These are phyloP conservation scores for Trapa incisa DNA, from an alignment of 345 rosid genomes.

Conservation along the genomic window DNA sequence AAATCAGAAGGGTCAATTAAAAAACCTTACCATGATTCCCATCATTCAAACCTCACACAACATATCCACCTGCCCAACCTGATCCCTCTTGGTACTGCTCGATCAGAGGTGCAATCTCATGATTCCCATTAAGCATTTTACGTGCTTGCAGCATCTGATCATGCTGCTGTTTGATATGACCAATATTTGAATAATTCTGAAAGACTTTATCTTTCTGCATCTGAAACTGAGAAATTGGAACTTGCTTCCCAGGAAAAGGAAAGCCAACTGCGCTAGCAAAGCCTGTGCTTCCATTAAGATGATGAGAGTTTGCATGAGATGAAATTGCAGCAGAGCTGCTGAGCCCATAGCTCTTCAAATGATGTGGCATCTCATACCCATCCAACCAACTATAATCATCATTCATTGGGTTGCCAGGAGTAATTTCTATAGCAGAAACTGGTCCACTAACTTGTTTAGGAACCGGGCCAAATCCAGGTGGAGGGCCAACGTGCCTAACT, in stretches of 20 bases:
- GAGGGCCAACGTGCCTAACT: slow-evolving; percentile 76
- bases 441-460: slow-evolving; percentile 45
- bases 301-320: slow-evolving; percentile 40
- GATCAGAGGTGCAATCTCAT: slow-evolving; percentile 43
- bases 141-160: slow-evolving; percentile 28
- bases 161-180: slow-evolving; percentile 31
- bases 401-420: slow-evolving; percentile 12
- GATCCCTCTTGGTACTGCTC: slow-evolving; percentile 69
- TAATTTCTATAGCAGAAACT: slow-evolving; percentile 13
- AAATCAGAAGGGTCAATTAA: slow-evolving; percentile 7
- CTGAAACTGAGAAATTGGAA: slow-evolving; percentile 35
- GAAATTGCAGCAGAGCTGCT: slow-evolving; percentile 27
- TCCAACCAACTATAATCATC: slow-evolving; percentile 99
- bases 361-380: slow-evolving; percentile 64
- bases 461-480: slow-evolving; percentile 73
- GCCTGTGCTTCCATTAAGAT: slow-evolving; percentile 24
- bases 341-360: slow-evolving; percentile 31
- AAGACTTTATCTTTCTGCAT: slow-evolving; percentile 35
- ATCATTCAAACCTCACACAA: slow-evolving; percentile 63
- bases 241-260: slow-evolving; percentile 85
- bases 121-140: slow-evolving; percentile 33
- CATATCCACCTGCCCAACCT: slow-evolving; percentile 54
- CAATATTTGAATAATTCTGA: slow-evolving; percentile 37
- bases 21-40: slow-evolving; percentile 33
- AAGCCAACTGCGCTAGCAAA: slow-evolving; percentile 42